Base-by-base conservation (phyloP, 2,329 filamentous ascomycete species). In the Beauveria medogensis region DNA sequence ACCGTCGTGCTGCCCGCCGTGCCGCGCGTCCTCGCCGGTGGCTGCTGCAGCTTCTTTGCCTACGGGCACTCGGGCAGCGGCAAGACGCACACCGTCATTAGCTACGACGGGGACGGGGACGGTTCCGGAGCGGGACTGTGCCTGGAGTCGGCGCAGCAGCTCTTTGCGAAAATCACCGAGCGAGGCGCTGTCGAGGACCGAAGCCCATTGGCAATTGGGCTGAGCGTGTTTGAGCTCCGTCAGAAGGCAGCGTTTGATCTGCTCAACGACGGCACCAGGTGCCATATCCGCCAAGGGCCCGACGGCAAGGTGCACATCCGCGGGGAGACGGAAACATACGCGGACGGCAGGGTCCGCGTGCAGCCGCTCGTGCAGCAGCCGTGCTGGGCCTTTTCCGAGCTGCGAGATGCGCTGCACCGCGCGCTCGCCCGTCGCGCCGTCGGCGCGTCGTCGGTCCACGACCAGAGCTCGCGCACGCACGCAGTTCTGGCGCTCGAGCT, bases 61-160 rank as follows among this genome's bases (percentile, higher is more conserved):
- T 96, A 96, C 70, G 92, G 92, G 34, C 92, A 96, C 71, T 96
- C 92, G 0, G 92, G 92, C 7, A 91, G 90, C 53, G 92, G 92
- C 59, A 96, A 96, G 77, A 96, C 92, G 0, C 89, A 87, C 70
- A 96, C 92, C 2, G 96, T 96, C 22, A 41, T 79, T 7, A 77
- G 77, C 3, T 77, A 78, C 55, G 70, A 78, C 20, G 69, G 77
- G n/a, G 62, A 72, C 2, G 34, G 50, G 1, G 62, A 72, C 2
- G 34, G 47, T 1, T 62, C 70, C 3, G 62, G 74, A 24, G 68
- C 76, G 28, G 76, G 75, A 0, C 60, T 78, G 1, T 76, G 72
- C 57, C 64, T 77, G 5, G 65, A 70, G 0, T 71, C 75, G 3
- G 73, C 73, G 3, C 63, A 65, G 3, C 34, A 69, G 9, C 65